These are phyloP conservation scores for Monilinia aucupariae DNA, from an alignment of 2,329 filamentous ascomycete genomes.

Conservation along the genomic window DNA sequence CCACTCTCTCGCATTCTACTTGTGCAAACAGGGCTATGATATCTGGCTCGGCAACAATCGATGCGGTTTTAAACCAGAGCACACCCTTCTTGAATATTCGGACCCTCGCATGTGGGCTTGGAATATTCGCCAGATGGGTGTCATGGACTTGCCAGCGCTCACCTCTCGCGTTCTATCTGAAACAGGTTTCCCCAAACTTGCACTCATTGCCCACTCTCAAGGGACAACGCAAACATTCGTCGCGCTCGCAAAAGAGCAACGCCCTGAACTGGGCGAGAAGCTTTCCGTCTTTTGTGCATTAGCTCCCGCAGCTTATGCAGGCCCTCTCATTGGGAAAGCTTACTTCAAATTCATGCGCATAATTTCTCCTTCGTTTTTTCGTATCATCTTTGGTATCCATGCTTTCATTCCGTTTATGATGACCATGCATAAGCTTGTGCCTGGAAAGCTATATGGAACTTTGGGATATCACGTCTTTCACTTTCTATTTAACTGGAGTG, in stretches of 20 bases:
- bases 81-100: constrained; percentile 60
- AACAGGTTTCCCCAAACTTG: constrained; percentile 78
- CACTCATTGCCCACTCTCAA: constrained; percentile 81
- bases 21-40: constrained; percentile 88
- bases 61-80: constrained; percentile 76
- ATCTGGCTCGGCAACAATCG: constrained; percentile 95
- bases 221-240: constrained; percentile 86
- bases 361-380: constrained; percentile 70
- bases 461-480: constrained; percentile 86
- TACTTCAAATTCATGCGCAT: constrained; percentile 89
- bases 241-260: constrained; percentile 81
- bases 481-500: constrained; percentile 84
- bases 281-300: constrained; percentile 87
- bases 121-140: constrained; percentile 93
- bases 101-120: constrained; percentile 96
- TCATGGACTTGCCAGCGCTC: constrained; percentile 79
- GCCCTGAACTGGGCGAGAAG: constrained; percentile 75
- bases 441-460: constrained; percentile 64
- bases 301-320: constrained; percentile 85
- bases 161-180: constrained; percentile 72
- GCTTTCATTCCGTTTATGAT: constrained; percentile 94
- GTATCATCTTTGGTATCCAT: constrained; percentile 83
- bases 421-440: constrained; percentile 65
- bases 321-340: constrained; percentile 75
- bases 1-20: constrained; percentile 81